Base-by-base conservation (phyloP, 495 filamentous ascomycete species). In the Elasticomyces elasticus region DNA sequence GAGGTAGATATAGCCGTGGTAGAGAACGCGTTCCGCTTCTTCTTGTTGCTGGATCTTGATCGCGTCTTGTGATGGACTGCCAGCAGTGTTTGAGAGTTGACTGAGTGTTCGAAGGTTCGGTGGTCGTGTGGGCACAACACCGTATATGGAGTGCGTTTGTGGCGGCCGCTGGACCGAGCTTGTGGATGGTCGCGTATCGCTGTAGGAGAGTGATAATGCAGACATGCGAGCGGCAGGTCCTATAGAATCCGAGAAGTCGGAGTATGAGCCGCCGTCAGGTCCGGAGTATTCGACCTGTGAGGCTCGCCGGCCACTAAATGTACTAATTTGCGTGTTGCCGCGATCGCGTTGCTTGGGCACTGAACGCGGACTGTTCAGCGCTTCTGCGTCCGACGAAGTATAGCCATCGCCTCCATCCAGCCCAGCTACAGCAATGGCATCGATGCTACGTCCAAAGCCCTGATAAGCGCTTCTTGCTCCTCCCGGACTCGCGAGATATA, bases 1-100 rank as follows among this genome's bases (percentile, higher is more conserved):
- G 56, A 86, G 83, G 67, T 87, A 85, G 35, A 96, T 79, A 72
- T 88, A 91, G 19, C 91, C 88, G 66, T 96, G 88, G 78, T 87
- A 95, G 40, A 96, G 78, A 19, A 97, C 84, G 28, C 89, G 74
- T 58, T 85, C 83, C 30, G 70, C 62, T 43, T 77, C 76, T 20
- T 49, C 19, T 11, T 5, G 35, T 13, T 27, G 40, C 17, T 13
- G 55, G 48, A 12, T 38, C 20, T 37, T n/a, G 30, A 13, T 27
- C 7, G 11, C 22, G n/a, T n/a, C 27, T 15, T 49, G 20, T 2
- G 42, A 26, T 3, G 42, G 5, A 7, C 11, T 61, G 48, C 75
- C 71, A 27, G 77, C 74, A 24, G 76, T 69, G 1, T 71, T 72
- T 59, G 79, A 80, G 38, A 70, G 65, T 55, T 83, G 78, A 62